Evolutionary conservation across 352 stramenopile genomes (phyloP).

Genomic region (Pythium monospermum): DNA sequence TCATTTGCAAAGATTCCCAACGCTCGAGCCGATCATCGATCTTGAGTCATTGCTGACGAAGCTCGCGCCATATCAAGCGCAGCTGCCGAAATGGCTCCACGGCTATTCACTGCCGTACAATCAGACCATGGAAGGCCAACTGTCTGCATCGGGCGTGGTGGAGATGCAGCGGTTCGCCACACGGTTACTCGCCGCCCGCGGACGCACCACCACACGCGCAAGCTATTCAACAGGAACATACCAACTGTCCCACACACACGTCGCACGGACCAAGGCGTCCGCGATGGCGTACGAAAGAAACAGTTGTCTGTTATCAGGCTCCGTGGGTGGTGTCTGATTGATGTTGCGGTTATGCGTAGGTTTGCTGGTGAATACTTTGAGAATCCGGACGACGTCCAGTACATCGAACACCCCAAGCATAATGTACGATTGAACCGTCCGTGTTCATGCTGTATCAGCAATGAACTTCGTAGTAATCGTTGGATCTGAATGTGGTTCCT

Average conservation of each 20-base stretch:
- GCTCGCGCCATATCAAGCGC: constrained; percentile 33
- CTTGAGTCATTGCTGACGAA: constrained; percentile 35
- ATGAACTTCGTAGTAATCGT: background rate
- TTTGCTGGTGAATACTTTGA: constrained; percentile 58
- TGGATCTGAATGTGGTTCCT: background rate
- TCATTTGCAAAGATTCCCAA: constrained; percentile 39
- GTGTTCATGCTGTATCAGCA: too few species aligned
- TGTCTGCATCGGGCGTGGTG: constrained; percentile 27
- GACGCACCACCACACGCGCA: constrained; percentile 5
- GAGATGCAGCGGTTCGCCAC: constrained; percentile 39
- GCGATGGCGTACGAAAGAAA: constrained; percentile 38
- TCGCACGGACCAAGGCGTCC: constrained; percentile 49
- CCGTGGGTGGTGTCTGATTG: background rate
- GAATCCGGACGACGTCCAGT: constrained; percentile 43
- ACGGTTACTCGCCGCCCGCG: constrained; percentile 26
- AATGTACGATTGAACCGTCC: background rate
- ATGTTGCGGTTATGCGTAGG: constrained; percentile 16
- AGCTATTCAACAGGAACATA: constrained; percentile 32
- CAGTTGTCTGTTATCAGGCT: background rate
- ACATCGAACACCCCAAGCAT: constrained; percentile 41
- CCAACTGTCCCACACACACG: constrained; percentile 54
- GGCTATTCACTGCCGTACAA: constrained; percentile 65
- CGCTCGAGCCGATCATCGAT: constrained; percentile 40
- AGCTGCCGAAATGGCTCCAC: constrained; percentile 43
- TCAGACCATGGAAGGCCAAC: constrained; percentile 28